A percentile compares a stretch with the other conserved stretches of the same genome.
Conservation (phyloP, 441 rosid genomes). For the Euphorbia neoarborescens region DNA sequence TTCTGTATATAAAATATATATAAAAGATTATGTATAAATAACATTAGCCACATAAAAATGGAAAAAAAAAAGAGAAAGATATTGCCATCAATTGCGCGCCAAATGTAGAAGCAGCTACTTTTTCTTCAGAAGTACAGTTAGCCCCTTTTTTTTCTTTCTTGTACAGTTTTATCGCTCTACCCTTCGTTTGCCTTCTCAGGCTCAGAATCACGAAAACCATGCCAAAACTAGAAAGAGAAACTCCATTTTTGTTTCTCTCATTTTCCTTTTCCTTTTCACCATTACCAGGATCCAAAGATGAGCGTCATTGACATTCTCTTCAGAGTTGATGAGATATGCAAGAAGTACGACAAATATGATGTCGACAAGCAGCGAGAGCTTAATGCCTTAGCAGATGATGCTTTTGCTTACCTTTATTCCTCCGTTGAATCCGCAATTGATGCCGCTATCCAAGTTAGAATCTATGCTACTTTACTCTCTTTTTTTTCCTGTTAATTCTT, state of each 20-base stretch:
- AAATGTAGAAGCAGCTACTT: neutral
- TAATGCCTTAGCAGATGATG: constrained; percentile 72
- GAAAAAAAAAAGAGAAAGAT: neutral
- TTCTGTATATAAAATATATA: too few species aligned
- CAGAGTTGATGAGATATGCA: constrained; percentile 84
- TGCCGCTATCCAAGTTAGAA: constrained; percentile 49
- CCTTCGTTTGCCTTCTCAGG: constrained; percentile 18
- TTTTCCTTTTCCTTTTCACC: constrained; percentile 1
- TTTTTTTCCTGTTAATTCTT: neutral
- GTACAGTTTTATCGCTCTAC: constrained; percentile 24
- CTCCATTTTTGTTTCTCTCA: neutral
- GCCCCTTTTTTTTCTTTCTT: neutral
- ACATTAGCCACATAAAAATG: too few species aligned
- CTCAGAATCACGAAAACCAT: neutral
- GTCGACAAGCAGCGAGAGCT: constrained; percentile 65
- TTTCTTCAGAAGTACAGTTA: neutral
- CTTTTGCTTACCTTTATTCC: constrained; percentile 65
- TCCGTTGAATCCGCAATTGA: constrained; percentile 62
- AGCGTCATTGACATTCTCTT: constrained; percentile 79
- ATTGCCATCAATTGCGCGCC: neutral
- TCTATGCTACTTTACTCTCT: neutral
- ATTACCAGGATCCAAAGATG: constrained; percentile 29
- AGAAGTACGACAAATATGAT: constrained; percentile 79
- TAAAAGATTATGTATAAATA: too few species aligned
- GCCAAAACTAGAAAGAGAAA: constrained; percentile 16